Conservation (phyloP, 2,329 filamentous ascomycete genomes). For the Domatiomyces globalis region DNA sequence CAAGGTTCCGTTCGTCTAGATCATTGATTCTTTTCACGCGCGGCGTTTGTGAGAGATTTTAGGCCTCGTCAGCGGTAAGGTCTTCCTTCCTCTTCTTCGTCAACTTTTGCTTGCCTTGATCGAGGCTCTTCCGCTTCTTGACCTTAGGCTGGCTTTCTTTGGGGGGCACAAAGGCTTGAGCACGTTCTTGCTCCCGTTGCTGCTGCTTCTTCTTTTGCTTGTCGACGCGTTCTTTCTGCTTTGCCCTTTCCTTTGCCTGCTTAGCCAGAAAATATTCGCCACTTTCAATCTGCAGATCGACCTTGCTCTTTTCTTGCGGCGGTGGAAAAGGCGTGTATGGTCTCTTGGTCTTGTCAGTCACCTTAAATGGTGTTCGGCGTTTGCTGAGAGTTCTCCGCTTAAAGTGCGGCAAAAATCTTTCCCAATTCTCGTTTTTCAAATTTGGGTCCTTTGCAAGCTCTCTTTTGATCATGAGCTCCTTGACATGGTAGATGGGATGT, state of each 20-base stretch:
- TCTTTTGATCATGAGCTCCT: conserved; percentile 86
- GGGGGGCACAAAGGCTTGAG: conserved; percentile 75
- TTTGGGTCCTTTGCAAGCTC: conserved; percentile 82
- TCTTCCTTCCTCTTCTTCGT: conserved; percentile 26
- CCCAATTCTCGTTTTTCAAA: conserved; percentile 80
- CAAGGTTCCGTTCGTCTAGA: not conserved
- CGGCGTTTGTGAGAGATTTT: not conserved
- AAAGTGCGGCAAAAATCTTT: conserved; percentile 91
- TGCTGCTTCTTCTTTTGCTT: conserved; percentile 77
- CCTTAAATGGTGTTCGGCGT: conserved; percentile 64
- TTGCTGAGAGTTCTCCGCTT: conserved; percentile 84
- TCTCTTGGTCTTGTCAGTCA: conserved; percentile 91
- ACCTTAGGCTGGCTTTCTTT: conserved; percentile 50
- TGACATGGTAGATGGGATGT: conserved; percentile 82
- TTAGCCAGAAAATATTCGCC: conserved; percentile 95
- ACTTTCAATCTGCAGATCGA: conserved; percentile 93
- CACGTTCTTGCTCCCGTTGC: conserved; percentile 71
- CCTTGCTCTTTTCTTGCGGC: conserved; percentile 94
- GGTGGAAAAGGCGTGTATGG: conserved; percentile 94
- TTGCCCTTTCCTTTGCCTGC: conserved; percentile 74
- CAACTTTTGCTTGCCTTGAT: conserved; percentile 30
- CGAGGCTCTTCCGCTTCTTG: conserved; percentile 43
- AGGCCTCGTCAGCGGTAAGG: conserved; percentile 4
- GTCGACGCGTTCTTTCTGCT: conserved; percentile 65
- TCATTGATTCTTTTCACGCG: not conserved